Conservation (phyloP, 768 basidiomycete species). For the Sporobolomyces roseus region DNA sequence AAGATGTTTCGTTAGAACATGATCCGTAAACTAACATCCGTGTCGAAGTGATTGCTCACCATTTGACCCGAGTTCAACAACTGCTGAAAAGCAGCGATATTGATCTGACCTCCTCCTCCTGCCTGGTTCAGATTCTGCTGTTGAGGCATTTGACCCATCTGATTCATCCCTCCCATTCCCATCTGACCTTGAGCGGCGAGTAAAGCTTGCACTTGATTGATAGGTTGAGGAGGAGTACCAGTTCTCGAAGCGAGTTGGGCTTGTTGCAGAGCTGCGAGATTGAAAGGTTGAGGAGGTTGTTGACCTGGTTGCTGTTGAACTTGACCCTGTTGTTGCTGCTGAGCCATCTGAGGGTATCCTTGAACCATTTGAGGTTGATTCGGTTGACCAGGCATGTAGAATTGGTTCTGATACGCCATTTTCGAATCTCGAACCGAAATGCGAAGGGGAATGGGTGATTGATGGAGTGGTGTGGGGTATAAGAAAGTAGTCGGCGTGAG, state of each 20-base stretch:
- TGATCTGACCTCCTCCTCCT: slow-evolving; percentile 18
- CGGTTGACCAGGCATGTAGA: slow-evolving; percentile 15
- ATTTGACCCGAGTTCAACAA: slow-evolving; percentile 25
- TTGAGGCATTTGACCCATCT: slow-evolving; percentile 4
- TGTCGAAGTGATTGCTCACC: slow-evolving; percentile 3
- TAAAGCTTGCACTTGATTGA: slow-evolving; percentile 8
- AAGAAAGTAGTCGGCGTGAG: too few relatives aligned
- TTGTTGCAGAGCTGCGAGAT: slow-evolving; percentile 20
- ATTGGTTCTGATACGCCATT: slow-evolving; percentile 33
- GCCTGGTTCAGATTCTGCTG: background rate
- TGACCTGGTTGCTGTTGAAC: background rate
- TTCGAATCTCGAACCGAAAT: background rate
- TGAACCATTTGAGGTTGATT: slow-evolving; percentile 1
- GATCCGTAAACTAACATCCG: too few relatives aligned
- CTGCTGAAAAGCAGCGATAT: slow-evolving; percentile 32
- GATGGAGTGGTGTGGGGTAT: too few relatives aligned
- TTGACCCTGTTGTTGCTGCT: background rate
- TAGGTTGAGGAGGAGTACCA: slow-evolving; percentile 2
- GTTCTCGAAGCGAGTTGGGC: slow-evolving; percentile 4
- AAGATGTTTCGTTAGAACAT: too few relatives aligned
- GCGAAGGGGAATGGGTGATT: background rate
- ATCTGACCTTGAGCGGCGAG: background rate
- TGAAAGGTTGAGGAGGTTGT: slow-evolving; percentile 14
- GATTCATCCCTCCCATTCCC: background rate
- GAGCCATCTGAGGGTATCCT: background rate